These are phyloP conservation scores for Zasmidium cellare DNA, from an alignment of 2,329 filamentous ascomycete species.

Conservation along the genomic window DNA sequence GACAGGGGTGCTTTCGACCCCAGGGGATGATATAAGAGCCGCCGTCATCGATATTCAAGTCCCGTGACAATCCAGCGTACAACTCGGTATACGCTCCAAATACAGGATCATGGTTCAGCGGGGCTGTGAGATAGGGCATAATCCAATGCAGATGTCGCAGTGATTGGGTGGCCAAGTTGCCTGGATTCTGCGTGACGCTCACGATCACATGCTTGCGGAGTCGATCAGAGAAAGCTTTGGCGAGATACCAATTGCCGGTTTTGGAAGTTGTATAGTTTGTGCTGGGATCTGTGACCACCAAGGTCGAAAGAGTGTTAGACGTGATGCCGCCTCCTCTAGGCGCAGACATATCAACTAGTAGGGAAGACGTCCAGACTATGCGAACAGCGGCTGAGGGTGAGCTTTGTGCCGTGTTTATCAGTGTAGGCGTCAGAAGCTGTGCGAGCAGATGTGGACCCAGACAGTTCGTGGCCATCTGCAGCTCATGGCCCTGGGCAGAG, in stretches of 20 bases:
- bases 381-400: constrained; percentile 31
- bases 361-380: constrained; percentile 33
- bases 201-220: constrained; percentile 16
- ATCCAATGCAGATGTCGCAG: constrained; percentile 25
- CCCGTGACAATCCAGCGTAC: constrained; percentile 27
- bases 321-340: constrained; percentile 26
- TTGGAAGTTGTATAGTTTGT: constrained; percentile 32
- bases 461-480: constrained; percentile 37
- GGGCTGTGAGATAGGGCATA: constrained; percentile 6
- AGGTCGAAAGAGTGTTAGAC: constrained; percentile 16
- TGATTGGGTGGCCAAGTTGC: constrained; percentile 34
- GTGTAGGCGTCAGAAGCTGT: constrained; percentile 32
- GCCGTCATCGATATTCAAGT: constrained; percentile 22
- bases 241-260: constrained; percentile 30
- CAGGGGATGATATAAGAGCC: constrained; percentile 32
- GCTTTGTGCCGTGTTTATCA: constrained; percentile 27
- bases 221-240: constrained; percentile 17
- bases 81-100: constrained; percentile 34
- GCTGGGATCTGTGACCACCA: neutral
- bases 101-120: constrained; percentile 21
- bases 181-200: constrained; percentile 33
- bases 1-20: constrained; percentile 19
- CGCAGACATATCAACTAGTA: constrained; percentile 16
- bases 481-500: constrained; percentile 33
- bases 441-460: constrained; percentile 38